Evolutionary conservation across 2,329 filamentous ascomycete species (phyloP), one percentile per base, ranked within the genome.

Genomic region (Grosmannia clavigera): DNA sequence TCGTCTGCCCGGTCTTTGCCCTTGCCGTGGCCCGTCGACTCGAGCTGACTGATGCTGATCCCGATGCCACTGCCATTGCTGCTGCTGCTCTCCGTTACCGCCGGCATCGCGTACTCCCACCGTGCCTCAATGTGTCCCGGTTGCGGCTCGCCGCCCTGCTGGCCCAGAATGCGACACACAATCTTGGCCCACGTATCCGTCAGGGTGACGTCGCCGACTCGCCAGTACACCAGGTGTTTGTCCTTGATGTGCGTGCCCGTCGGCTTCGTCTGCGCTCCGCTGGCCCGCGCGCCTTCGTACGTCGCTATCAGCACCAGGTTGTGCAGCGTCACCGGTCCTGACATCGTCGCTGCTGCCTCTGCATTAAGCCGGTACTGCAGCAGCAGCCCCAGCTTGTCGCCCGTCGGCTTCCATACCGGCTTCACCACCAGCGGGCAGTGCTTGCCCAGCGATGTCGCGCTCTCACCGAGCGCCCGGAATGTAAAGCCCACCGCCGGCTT

Each of bases 351-450:
- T 2, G 27, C 35, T 9, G 59, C 35, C 6, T 33, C 58, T 9
- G 90, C 88, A 71, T 96, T 96, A 19, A 94, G 79, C 6, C 85
- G 84, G 73, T 96, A 97, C 68, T 87, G 84, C 46, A 97, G 76
- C 59, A 96, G 82, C 50, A 95, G 82, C 50, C 88, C 92, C n/a
- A 92, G 82, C 73, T 96, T 92, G 64, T 87, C 86, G 52, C 88
- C 82, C 67, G 94, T 86, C 2, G 89, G 78, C 69, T 92, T 95
- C 91, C 92, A 96, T 0, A 80, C 80, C 3, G 90, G 86, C 25
- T 81, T 83, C 54, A 96, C 75, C 19, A 87, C 75, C 14, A 96
- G 75, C 0, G 92, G 91, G 12, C 87, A 86, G 66, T 89, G 85
- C 4, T 75, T 69, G 6, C 72, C 73, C 5, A 80, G 72, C 2